Percentiles rank a stretch among this genome's conserved stretches.
These are phyloP conservation scores for Ceratopteris richardii DNA, from an alignment of 75 land plant species.

Conservation along the genomic window DNA sequence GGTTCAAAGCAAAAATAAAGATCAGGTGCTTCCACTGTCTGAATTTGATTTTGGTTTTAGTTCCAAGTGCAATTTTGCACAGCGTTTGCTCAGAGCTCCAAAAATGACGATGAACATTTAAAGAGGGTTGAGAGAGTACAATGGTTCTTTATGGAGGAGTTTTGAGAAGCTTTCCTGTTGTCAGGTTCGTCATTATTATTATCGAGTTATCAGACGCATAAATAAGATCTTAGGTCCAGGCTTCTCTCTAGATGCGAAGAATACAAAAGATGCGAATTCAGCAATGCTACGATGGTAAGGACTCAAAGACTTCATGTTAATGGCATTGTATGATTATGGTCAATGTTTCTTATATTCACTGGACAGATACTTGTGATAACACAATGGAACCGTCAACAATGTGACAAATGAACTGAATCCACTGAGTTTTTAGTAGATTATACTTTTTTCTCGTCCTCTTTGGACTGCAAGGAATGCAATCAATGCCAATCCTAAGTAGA, in stretches of 20 bases:
- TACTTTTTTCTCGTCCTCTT: not conserved
- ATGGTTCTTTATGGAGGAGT: too few species aligned
- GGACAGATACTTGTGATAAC: too few species aligned
- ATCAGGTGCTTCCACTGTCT: constrained; percentile 46
- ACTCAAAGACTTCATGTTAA: not conserved
- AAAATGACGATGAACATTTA: too few species aligned
- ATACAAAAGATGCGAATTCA: constrained; percentile 83
- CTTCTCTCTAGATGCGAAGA: constrained; percentile 66
- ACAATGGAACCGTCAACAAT: too few species aligned
- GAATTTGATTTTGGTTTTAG: too few species aligned
- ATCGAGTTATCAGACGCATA: constrained; percentile 81
- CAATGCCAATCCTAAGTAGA: too few species aligned
- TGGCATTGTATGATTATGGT: too few species aligned
- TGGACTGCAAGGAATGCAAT: too few species aligned
- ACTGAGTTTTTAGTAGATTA: not conserved
- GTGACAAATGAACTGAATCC: not conserved
- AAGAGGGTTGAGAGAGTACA: too few species aligned
- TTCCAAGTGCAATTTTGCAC: too few species aligned
- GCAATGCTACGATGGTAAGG: constrained; percentile 89
- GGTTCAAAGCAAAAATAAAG: constrained; percentile 83
- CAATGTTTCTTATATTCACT: too few species aligned
- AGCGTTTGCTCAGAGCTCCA: not conserved
- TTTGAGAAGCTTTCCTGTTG: constrained; percentile 12
- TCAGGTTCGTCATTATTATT: constrained; percentile 91
- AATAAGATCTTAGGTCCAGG: constrained; percentile 75